These are phyloP conservation scores for Pichia kluyveri DNA, from an alignment of 805 yeast genomes.

Conservation along the genomic window DNA sequence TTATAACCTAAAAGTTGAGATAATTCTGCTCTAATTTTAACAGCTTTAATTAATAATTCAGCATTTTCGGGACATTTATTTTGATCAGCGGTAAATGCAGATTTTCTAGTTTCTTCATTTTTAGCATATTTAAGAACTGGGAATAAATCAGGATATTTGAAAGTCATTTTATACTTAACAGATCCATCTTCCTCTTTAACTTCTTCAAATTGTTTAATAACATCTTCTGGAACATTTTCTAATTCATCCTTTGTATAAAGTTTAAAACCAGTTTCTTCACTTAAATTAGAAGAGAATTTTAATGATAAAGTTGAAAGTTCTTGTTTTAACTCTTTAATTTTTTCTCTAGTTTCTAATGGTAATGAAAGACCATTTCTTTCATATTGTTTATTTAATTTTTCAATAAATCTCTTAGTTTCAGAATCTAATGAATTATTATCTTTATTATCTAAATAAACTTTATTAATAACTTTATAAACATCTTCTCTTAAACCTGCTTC, in stretches of 20 bases:
- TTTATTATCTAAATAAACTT: slow-evolving; percentile 34
- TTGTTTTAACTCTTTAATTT: slow-evolving; percentile 50
- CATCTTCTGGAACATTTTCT: slow-evolving; percentile 64
- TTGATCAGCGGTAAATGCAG: slow-evolving; percentile 59
- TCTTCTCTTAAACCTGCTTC: slow-evolving; percentile 62
- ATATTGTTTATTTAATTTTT: slow-evolving; percentile 47
- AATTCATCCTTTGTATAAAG: slow-evolving; percentile 57
- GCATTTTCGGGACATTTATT: slow-evolving; percentile 61
- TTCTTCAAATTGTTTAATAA: slow-evolving; percentile 47
- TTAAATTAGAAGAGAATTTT: slow-evolving; percentile 54
- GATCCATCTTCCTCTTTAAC: slow-evolving; percentile 31
- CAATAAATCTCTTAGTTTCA: slow-evolving; percentile 49
- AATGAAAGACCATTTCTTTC: slow-evolving; percentile 64
- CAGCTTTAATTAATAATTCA: slow-evolving; percentile 48
- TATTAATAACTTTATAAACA: slow-evolving; percentile 49
- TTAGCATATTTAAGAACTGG: slow-evolving; percentile 73
- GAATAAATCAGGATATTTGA: slow-evolving; percentile 70
- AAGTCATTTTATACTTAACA: slow-evolving; percentile 52
- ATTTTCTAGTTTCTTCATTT: slow-evolving; percentile 53
- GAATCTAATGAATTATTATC: slow-evolving; percentile 30
- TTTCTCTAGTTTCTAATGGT: slow-evolving; percentile 42
- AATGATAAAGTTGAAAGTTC: slow-evolving; percentile 44
- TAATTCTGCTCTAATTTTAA: slow-evolving; percentile 50
- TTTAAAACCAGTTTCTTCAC: slow-evolving; percentile 58
- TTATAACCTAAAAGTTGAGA: slow-evolving; percentile 60